Base-by-base conservation (phyloP, 2,329 filamentous ascomycete species). In the Geosmithia putterillii region DNA sequence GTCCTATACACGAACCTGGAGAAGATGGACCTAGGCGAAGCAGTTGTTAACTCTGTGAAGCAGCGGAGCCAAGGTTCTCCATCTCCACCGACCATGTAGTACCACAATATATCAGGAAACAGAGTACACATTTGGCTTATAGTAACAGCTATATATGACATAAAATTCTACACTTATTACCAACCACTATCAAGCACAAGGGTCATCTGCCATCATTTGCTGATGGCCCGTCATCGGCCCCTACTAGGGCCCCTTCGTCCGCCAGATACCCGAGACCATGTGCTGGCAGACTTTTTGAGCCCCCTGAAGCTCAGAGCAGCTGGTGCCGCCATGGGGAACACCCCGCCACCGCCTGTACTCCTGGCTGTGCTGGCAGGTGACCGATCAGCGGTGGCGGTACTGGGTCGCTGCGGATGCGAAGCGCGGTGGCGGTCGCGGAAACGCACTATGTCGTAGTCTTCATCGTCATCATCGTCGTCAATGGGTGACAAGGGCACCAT, bases 241-340 rank as follows among this genome's bases (percentile, higher is more conserved):
- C 37, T 38, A 36, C 19, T 40, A 17, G 12, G 25, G n/a, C 22
- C 38, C 45, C 58, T 61, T 43, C 61, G 60, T 44, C 67, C 39
- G 46, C 63, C 66, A 17, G 67, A 61, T 19, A 64, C 60, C 41
- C 69, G 62, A 10, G 67, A 67, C 64, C 67, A 70, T 7, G 63
- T 58, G 1, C 65, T 67, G 1, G 69, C 65, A 21, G 67, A 67
- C 48, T 66, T 71, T 52, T 66, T 70, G 19, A 76, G 53, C 51
- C 71, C 62, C 5, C 70, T 70, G 35, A 76, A 57, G 42, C 69
- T 74, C 50, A 75, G 56, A 46, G 44, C 54, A 50, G 48, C 58
- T 51, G 58, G 56, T 58, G 34, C 52, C 56, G 15, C 48, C 46
- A 41, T 46, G 44, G 17, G 28, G 42, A 22, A 42, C 40, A 17